Evolutionary conservation across 1,284 basidiomycete species (phyloP), one percentile per base, ranked within the genome.

Genomic region (Leccinum angustisporum): DNA sequence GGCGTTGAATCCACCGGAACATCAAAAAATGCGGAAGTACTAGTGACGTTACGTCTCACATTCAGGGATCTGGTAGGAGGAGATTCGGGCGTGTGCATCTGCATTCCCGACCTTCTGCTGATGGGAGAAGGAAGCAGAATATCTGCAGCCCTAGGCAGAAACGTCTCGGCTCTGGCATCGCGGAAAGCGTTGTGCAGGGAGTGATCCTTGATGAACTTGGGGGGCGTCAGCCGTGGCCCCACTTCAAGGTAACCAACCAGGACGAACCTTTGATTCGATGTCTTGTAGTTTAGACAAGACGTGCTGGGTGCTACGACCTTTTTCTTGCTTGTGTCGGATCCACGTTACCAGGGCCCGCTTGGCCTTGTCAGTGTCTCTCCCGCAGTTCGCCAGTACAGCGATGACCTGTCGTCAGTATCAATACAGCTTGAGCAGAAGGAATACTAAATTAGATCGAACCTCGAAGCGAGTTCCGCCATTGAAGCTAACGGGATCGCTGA

Each of bases 321-420:
- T 74, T 4, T 25, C 43, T 57, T 74, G 72, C 31, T 74, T 74
- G 38, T 58, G 68, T 52, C 61, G 60, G 54, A 74, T 76, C 70
- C 73, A 74, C 0, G 63, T 75, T 4, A 76, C 71, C 1, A 74
- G 57, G 14, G 75, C 72, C 11, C 64, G 65, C 43, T 70, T 67
- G 11, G 72, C 72, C 43, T 14, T 71, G 46, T 64, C 65, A 5
- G 64, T 72, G 58, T 74, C 74, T 50, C 66, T 63, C 8, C 72
- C 72, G 43, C 72, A 74, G 18, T 76, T 74, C 1, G 72, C 72
- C n/a, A 74, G 63, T 36, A 74, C 74, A 9, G 74, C 11, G 56
- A 76, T 67, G 59, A 74, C 75, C 72, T 74, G 46, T 64, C 21
- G 11, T 25, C 34, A 21, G 54, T 7, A 16, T 66, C 21, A 61